Conservation (phyloP, 805 yeast species). For the Starmerella vaccinii region DNA sequence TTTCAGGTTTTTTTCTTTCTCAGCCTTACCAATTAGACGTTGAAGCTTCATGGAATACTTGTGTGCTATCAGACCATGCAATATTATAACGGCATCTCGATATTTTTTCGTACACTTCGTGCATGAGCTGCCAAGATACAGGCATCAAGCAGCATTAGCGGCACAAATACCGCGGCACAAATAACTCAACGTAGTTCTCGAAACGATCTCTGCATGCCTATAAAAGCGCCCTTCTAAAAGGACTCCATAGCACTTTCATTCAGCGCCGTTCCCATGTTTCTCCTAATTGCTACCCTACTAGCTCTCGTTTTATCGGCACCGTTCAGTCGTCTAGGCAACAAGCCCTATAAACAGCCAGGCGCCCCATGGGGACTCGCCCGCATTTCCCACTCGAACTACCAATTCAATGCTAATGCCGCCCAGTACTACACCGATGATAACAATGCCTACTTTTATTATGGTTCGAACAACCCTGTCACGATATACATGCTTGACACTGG, state of each 20-base stretch:
- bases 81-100: too few species aligned
- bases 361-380: conserved; percentile 95
- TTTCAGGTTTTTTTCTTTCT: too few species aligned
- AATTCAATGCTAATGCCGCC: conserved; percentile 37
- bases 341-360: conserved; percentile 44
- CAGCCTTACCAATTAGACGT: too few species aligned
- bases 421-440: conserved; percentile 56
- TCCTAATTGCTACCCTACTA: background rate
- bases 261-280: background rate
- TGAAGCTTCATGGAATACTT: too few species aligned
- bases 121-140: too few species aligned
- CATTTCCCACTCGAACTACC: conserved; percentile 64
- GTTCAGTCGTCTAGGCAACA: background rate
- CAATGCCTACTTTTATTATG: conserved; percentile 47
- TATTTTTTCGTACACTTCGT: too few species aligned
- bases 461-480: background rate
- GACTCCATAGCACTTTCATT: background rate
- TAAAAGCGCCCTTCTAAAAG: background rate
- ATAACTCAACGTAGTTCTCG: too few species aligned
- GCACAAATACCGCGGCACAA: too few species aligned
- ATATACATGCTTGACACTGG: conserved; percentile 89
- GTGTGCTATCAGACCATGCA: too few species aligned
- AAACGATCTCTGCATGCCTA: background rate
- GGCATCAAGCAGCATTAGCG: too few species aligned
- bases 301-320: background rate